These are phyloP conservation scores for Melampsora occidentalis DNA, from an alignment of 1,284 basidiomycete species.

Conservation along the genomic window DNA sequence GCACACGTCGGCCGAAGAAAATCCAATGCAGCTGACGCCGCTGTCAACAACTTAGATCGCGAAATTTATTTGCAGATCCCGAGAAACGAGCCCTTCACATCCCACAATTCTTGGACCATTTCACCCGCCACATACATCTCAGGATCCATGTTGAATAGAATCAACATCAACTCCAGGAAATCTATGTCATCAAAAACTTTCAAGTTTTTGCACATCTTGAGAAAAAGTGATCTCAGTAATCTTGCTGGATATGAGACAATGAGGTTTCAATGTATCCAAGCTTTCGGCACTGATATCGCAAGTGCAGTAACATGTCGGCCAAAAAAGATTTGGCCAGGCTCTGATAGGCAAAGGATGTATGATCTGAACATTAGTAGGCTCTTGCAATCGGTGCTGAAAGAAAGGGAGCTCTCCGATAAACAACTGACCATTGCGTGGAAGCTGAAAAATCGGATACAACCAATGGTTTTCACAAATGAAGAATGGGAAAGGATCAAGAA, in stretches of 20 bases:
- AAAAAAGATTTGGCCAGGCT: not conserved
- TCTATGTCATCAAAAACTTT: too few species aligned
- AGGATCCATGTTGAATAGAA: too few species aligned
- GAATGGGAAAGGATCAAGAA: not conserved
- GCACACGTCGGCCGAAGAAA: too few species aligned
- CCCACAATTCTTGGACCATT: too few species aligned
- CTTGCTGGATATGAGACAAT: not conserved
- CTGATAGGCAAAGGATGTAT: not conserved
- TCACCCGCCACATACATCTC: too few species aligned
- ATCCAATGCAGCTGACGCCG: too few species aligned
- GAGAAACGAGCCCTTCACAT: too few species aligned
- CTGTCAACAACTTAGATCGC: too few species aligned
- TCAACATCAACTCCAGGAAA: too few species aligned
- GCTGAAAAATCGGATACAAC: not conserved
- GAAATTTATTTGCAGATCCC: too few species aligned
- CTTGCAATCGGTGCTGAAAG: not conserved
- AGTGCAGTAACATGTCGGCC: not conserved
- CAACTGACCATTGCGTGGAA: not conserved
- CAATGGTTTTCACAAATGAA: not conserved
- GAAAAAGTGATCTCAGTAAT: not conserved
- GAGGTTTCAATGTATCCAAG: not conserved
- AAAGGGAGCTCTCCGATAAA: not conserved
- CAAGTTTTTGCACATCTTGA: slow-evolving; percentile 1
- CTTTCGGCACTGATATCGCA: not conserved
- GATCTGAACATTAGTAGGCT: not conserved